These are phyloP conservation scores for Malus hybrid DNA, from an alignment of 331 rosid genomes.

Conservation along the genomic window DNA sequence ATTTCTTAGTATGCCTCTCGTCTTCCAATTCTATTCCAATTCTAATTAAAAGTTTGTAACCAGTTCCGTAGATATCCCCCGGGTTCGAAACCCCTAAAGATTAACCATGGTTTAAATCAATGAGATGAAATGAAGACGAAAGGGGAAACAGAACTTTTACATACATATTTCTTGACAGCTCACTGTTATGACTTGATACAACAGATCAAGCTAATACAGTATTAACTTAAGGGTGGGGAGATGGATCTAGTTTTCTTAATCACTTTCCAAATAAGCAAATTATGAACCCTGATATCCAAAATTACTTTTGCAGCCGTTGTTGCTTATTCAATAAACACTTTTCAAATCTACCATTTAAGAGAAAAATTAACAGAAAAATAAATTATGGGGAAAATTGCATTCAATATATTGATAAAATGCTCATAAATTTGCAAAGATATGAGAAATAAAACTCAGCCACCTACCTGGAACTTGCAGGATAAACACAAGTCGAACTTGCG, in stretches of 20 bases:
- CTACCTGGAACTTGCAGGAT: conserved; percentile 66
- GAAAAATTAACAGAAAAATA: no score
- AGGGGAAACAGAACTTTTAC: no score
- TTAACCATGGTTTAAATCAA: no score
- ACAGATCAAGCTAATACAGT: neutral
- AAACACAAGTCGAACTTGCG: conserved; percentile 54
- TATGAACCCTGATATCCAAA: neutral
- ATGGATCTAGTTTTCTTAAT: conserved; percentile 15
- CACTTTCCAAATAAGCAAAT: neutral
- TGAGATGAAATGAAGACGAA: no score
- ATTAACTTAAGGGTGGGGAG: neutral
- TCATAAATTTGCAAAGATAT: neutral
- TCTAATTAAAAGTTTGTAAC: no score
- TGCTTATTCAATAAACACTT: neutral
- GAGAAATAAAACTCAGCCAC: neutral
- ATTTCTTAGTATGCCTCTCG: no score
- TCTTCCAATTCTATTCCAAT: no score
- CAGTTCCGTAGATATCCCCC: no score
- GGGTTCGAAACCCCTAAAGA: no score
- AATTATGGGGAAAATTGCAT: neutral
- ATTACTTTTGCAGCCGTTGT: neutral
- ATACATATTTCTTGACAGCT: conserved; percentile 4
- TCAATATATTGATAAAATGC: neutral
- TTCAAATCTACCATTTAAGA: neutral
- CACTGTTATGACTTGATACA: neutral